These are phyloP conservation scores for Myriosclerotinia duriaeana DNA, from an alignment of 2,329 filamentous ascomycete species.

Conservation along the genomic window DNA sequence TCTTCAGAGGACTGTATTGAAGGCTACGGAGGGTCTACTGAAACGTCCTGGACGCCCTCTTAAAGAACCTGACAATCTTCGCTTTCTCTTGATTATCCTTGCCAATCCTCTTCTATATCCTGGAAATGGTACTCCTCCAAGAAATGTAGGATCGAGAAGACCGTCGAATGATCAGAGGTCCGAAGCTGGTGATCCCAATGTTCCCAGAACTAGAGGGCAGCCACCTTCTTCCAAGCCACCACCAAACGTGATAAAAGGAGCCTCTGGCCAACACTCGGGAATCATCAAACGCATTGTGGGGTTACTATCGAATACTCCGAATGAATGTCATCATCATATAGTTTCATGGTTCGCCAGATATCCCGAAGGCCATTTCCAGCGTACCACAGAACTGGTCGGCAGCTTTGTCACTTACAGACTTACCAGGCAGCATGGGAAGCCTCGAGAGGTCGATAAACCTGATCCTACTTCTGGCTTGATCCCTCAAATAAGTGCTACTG, in stretches of 20 bases:
- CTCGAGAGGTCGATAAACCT: constrained; percentile 53
- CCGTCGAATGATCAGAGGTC: constrained; percentile 5
- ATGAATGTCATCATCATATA: constrained; percentile 73
- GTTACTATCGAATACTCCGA: constrained; percentile 71
- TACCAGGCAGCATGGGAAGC: constrained; percentile 67
- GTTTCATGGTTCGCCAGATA: constrained; percentile 76
- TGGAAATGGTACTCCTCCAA: constrained; percentile 30
- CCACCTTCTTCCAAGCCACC: constrained; percentile 22
- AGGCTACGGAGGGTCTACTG: constrained; percentile 73
- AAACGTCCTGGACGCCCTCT: constrained; percentile 75
- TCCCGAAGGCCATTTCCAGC: constrained; percentile 65
- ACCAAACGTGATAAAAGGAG: constrained; percentile 31
- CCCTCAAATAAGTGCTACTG: constrained; percentile 62
- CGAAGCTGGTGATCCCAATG: neutral
- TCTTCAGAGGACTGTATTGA: constrained; percentile 68
- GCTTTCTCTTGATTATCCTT: constrained; percentile 76
- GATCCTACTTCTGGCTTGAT: constrained; percentile 68
- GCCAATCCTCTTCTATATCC: constrained; percentile 74
- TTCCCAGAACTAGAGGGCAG: constrained; percentile 14
- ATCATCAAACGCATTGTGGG: constrained; percentile 85
- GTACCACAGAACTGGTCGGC: constrained; percentile 72
- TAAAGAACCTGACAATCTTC: constrained; percentile 65
- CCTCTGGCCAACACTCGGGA: constrained; percentile 69
- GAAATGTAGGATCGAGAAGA: constrained; percentile 23
- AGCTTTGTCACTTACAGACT: constrained; percentile 81